These are phyloP conservation scores for Daldinia grandis DNA, from an alignment of 495 filamentous ascomycete genomes.

Conservation along the genomic window DNA sequence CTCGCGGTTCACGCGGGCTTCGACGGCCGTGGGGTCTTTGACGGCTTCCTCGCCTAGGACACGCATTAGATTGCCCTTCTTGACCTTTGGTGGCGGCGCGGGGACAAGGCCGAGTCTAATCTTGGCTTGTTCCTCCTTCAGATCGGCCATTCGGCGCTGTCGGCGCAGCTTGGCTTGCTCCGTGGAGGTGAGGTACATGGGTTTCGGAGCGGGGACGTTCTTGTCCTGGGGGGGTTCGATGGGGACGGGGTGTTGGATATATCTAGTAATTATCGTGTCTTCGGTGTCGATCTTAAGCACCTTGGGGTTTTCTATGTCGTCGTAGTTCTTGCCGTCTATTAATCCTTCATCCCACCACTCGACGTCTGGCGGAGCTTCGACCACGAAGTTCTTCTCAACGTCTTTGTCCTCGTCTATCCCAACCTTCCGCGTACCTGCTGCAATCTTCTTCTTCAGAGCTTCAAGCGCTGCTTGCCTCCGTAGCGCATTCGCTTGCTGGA, in stretches of 20 bases:
- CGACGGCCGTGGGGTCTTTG: constrained; percentile 96
- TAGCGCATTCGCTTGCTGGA: constrained; percentile 87
- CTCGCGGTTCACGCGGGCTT: constrained; percentile 89
- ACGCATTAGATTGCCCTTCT: constrained; percentile 95
- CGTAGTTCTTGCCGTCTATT: constrained; percentile 76
- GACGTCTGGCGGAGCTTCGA: constrained; percentile 84
- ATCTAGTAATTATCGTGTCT: constrained; percentile 86
- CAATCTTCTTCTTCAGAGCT: constrained; percentile 92
- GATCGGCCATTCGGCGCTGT: constrained; percentile 86
- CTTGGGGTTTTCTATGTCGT: constrained; percentile 67
- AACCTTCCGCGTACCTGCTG: constrained; percentile 80
- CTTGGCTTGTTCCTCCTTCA: constrained; percentile 97
- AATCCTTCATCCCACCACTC: constrained; percentile 99
- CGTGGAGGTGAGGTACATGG: constrained; percentile 89
- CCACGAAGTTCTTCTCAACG: constrained; percentile 84
- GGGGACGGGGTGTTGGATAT: constrained; percentile 93
- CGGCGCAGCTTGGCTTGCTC: constrained; percentile 92
- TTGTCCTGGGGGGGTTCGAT: constrained; percentile 91
- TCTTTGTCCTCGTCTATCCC: constrained; percentile 92
- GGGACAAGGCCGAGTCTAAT: constrained; percentile 88
- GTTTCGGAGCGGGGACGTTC: constrained; percentile 77
- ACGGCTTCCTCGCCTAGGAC: constrained; percentile 97
- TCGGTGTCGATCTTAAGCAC: constrained; percentile 76
- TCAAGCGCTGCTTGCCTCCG: constrained; percentile 88
- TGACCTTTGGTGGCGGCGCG: constrained; percentile 91